Evolutionary conservation across 805 yeast genomes (phyloP), one percentile per base, ranked within the genome.

Genomic region (Sugiyamaella marilandica): DNA sequence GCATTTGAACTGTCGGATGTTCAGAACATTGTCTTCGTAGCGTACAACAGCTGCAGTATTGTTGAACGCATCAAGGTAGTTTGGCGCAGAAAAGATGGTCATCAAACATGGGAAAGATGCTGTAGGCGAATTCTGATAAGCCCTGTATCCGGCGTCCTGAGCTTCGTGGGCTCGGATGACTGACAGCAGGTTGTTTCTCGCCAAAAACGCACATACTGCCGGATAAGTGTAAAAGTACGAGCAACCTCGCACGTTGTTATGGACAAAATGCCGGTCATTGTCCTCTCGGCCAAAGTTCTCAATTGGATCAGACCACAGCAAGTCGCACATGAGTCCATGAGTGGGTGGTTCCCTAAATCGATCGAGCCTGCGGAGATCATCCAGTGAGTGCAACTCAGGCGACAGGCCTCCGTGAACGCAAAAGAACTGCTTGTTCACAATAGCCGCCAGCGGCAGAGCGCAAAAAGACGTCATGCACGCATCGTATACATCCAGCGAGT

Each of bases 381-480:
- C 82, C 37, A 88, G 73, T 1, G 84, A 72, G 51, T 75, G 78
- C 58, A 92, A 72, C 50, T 89, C 94, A 3, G 96, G 97, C 9
- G 96, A 87, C 10, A 92, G 75, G 11, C 98, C 98, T 49, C 98
- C 99, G 66, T 92, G 99, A 49, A 90, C 95, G 69, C 98, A 92
- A 66, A 92, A 85, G 62, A 91, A 92, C 69, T 92, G 97, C 57
- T 83, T 83, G 71, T 90, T 91, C 92, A 92, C 86, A 24, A 92
- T 74, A 0, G 97, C 98, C 1, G 95, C 96, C 59, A 92, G 76
- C 5, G 98, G 98, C 54, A 92, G 72, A 0, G 94, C 82, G 65
- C 87, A 87, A 71, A 92, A 92, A 10, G 96, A 85, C 29, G 74
- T 72, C 63, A 91, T 77, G 55, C 88, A 83, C 14, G 83, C 85